Conservation (phyloP, 768 basidiomycete species). For the Tricholomella constricta region DNA sequence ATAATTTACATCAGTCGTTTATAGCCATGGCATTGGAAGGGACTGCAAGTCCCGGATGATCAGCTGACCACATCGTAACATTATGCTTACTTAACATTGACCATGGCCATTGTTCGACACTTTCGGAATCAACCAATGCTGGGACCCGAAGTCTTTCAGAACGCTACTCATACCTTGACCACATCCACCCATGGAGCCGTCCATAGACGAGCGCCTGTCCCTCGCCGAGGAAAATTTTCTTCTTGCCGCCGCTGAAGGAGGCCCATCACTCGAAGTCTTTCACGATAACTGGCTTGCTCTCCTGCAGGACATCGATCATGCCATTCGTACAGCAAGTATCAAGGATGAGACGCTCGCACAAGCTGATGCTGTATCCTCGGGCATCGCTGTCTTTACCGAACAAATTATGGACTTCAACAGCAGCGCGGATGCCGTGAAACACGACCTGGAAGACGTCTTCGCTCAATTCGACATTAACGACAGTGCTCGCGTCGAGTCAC, state of each 20-base stretch:
- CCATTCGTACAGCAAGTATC: neutral
- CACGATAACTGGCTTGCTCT: neutral
- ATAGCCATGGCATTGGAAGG: too few relatives aligned
- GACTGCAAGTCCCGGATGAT: too few relatives aligned
- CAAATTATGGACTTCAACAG: neutral
- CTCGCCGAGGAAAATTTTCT: neutral
- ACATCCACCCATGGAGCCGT: neutral
- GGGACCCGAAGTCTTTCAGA: too few relatives aligned
- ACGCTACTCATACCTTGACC: neutral
- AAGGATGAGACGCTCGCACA: neutral
- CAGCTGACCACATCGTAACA: too few relatives aligned
- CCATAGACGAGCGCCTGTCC: neutral
- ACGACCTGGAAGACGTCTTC: neutral
- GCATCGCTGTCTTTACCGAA: neutral
- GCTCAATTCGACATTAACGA: neutral
- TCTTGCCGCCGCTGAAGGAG: neutral
- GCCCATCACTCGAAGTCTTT: neutral
- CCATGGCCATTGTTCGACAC: too few relatives aligned
- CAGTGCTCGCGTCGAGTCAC: neutral
- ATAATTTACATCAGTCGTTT: too few relatives aligned
- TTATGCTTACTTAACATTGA: neutral
- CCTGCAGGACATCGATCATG: neutral
- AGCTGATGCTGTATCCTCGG: neutral
- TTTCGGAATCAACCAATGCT: too few relatives aligned
- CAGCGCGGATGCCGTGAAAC: neutral